These are phyloP conservation scores for Thermomyces lanuginosus DNA, from an alignment of 2,329 filamentous ascomycete species.

Conservation along the genomic window DNA sequence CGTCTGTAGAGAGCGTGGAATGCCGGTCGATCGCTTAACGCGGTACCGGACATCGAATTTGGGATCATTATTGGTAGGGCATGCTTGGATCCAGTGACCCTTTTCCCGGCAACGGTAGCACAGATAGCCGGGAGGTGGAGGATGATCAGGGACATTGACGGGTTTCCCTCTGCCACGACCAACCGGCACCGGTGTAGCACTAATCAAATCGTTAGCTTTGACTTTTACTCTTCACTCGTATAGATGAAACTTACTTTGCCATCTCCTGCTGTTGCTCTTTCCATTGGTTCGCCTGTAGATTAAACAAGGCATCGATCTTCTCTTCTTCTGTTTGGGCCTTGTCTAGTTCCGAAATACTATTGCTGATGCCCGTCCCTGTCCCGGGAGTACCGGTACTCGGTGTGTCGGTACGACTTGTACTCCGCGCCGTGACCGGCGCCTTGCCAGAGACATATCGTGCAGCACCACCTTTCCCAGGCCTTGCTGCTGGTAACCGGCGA, in stretches of 20 bases:
- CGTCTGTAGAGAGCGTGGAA: conserved; percentile 86
- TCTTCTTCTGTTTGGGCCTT: conserved; percentile 83
- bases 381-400: conserved; percentile 22
- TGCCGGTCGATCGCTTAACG: conserved; percentile 91
- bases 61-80: conserved; percentile 95
- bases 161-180: conserved; percentile 22
- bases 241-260: conserved; percentile 46
- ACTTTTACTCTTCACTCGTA: conserved; percentile 5
- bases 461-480: conserved; percentile 74
- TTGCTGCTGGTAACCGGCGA: conserved; percentile 64
- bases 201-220: conserved; percentile 15
- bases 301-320: conserved; percentile 81
- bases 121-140: conserved; percentile 83
- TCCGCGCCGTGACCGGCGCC: conserved; percentile 79
- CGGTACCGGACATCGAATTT: conserved; percentile 86
- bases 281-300: conserved; percentile 81
- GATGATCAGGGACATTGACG: conserved; percentile 72
- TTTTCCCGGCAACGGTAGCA: conserved; percentile 95
- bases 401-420: conserved; percentile 51
- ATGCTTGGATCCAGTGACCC: conserved; percentile 98
- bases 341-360: conserved; percentile 49
- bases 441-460: conserved; percentile 93
- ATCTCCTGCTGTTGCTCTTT: conserved; percentile 84
- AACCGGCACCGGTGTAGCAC: conserved; percentile 30
- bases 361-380: conserved; percentile 28